Base-by-base conservation (phyloP, 139 green algal genomes). In the Closterium sp. region DNA sequence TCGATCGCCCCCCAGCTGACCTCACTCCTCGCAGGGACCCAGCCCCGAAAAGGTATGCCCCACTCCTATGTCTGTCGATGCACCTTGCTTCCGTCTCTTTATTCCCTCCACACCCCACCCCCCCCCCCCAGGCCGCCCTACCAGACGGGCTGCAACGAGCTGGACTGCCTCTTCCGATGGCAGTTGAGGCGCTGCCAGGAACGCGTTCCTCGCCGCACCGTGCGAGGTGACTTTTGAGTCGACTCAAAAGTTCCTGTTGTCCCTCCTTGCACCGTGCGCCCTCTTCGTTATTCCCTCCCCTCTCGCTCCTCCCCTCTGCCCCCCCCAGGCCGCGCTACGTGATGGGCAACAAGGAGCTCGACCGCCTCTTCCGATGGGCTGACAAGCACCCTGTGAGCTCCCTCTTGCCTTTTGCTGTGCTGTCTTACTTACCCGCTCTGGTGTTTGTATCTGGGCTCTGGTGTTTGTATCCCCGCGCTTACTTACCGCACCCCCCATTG, bases 311-410 rank as follows among this genome's bases (percentile, higher is more conserved):
- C 76, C 76, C 19, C 16, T 34, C 6, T 84, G 19, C 23, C 33
- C 16, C 84, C 31, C 55, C 25, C 55, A 90, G 81, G 81, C 55
- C 33, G 33, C 87, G 87, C 21, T 87, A 91, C 69, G 23, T 43
- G 34, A 87, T 91, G 55, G 88, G 88, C 3, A 91, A 91, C 36
- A 31, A 33, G 23, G 88, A 91, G 64, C 88, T 91, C 34, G 36
- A 87, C 19, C 19, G 3, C 4, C 88, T 91, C 38, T 85, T 85
- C 8, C 16, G 84, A 91, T 33, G 81, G 38, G 88, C 88, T 10
- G 23, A 85, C 34, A 30, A 81, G 34, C 21, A 84, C 84, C 88
- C 38, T 23, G 87, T 90, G 21, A 89, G 85, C 34, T 38, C 28
- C 28, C 88, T 33, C 33, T 7, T 91, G 43, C 66, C 8, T 6